These are phyloP conservation scores for Fusarium circinatum DNA, from an alignment of 2,329 filamentous ascomycete species.

Conservation along the genomic window DNA sequence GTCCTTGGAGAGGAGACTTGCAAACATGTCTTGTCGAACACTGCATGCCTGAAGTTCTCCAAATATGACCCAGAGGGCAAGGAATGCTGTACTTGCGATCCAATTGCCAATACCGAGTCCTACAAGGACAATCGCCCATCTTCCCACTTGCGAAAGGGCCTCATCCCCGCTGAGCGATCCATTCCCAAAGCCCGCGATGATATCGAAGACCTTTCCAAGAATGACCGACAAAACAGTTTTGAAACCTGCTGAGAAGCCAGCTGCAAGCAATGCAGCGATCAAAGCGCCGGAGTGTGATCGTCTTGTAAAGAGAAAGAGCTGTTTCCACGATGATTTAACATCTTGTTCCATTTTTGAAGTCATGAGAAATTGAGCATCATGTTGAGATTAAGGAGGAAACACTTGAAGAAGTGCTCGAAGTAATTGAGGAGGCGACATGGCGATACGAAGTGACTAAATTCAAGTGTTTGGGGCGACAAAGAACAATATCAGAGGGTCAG, in stretches of 20 bases:
- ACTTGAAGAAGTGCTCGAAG: neutral
- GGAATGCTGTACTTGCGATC: constrained; percentile 73
- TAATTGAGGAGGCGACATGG: neutral
- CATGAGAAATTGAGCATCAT: neutral
- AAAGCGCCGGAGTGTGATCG: constrained; percentile 67
- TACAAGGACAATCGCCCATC: constrained; percentile 70
- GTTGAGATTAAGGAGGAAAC: neutral
- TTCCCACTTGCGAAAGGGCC: constrained; percentile 66
- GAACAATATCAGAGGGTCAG: constrained; percentile 31
- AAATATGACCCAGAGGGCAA: constrained; percentile 78
- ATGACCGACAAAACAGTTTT: constrained; percentile 75
- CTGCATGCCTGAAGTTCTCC: constrained; percentile 81
- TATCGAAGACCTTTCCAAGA: constrained; percentile 78
- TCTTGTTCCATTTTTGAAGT: constrained; percentile 29
- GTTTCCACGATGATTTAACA: constrained; percentile 47
- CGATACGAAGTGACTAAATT: neutral
- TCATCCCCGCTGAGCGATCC: constrained; percentile 59
- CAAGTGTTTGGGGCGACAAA: constrained; percentile 30
- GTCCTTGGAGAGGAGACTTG: constrained; percentile 74
- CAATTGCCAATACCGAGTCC: constrained; percentile 73
- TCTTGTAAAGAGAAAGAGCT: constrained; percentile 80
- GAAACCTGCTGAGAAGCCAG: constrained; percentile 68
- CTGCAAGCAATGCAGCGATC: constrained; percentile 62
- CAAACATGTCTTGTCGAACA: constrained; percentile 73
- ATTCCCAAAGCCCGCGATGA: constrained; percentile 73